These are phyloP conservation scores for Saccharomyces hybrid DNA, from an alignment of 1,139 yeast species.

Conservation along the genomic window DNA sequence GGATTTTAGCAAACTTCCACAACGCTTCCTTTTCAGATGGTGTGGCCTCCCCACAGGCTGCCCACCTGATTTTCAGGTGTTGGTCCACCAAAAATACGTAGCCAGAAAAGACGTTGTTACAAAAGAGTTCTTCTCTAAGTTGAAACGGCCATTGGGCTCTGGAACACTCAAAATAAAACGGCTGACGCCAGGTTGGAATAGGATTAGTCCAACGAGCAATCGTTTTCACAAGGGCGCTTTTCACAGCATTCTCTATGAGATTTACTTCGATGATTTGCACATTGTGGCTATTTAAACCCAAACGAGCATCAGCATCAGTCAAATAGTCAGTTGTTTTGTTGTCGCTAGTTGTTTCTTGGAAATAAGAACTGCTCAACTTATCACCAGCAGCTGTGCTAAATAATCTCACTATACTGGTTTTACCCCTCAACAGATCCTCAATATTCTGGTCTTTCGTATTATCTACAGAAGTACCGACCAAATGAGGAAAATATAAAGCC, in stretches of 20 bases:
- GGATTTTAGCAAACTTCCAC: slow-evolving; percentile 9
- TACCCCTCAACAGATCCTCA: slow-evolving; percentile 31
- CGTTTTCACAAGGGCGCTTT: slow-evolving; percentile 44
- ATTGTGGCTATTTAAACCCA: slow-evolving; percentile 1
- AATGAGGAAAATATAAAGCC: slow-evolving; percentile 77
- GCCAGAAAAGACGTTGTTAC: slow-evolving; percentile 78
- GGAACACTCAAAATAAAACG: slow-evolving; percentile 56
- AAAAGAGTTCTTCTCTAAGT: slow-evolving; percentile 52
- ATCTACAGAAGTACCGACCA: slow-evolving; percentile 56
- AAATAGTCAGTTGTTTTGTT: slow-evolving; percentile 22
- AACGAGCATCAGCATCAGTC: slow-evolving; percentile 9
- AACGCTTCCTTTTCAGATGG: slow-evolving; percentile 11
- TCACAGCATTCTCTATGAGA: slow-evolving; percentile 63
- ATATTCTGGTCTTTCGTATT: slow-evolving; percentile 35
- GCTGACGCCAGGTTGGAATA: slow-evolving; percentile 30
- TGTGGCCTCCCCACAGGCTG: slow-evolving; percentile 71
- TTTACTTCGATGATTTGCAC: slow-evolving; percentile 69
- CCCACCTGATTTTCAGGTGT: slow-evolving; percentile 79
- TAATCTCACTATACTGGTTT: slow-evolving; percentile 28
- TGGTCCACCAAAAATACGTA: slow-evolving; percentile 73
- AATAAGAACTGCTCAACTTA: slow-evolving; percentile 56
- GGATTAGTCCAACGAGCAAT: not conserved
- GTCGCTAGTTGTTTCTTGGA: slow-evolving; percentile 34
- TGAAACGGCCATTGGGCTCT: slow-evolving; percentile 53
- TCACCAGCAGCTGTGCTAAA: slow-evolving; percentile 63